Conservation (phyloP, 2,329 filamentous ascomycete genomes). For the Lachnum nothofagi region DNA sequence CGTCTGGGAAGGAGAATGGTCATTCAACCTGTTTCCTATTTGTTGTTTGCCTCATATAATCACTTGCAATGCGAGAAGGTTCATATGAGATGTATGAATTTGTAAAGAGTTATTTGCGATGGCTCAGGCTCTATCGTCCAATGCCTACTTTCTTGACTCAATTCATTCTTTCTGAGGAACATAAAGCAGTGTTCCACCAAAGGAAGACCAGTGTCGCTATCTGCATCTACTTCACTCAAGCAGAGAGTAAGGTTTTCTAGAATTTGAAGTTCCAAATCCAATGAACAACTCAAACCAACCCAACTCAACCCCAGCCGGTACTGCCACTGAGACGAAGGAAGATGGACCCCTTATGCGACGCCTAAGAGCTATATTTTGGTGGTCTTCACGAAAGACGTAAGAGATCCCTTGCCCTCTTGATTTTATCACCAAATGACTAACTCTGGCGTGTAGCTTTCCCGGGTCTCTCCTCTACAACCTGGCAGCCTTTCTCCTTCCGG, state of each 20-base stretch:
- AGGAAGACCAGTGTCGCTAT: neutral
- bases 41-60: no score
- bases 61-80: no score
- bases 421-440: neutral
- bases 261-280: no score
- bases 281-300: no score
- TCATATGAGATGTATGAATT: no score
- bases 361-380: neutral
- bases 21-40: no score
- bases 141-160: no score
- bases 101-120: no score
- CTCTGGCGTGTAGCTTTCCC: neutral
- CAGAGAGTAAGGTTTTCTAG: neutral
- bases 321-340: neutral
- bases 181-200: neutral
- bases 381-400: neutral
- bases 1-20: no score
- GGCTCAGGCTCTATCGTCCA: no score
- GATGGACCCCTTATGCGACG: neutral
- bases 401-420: neutral
- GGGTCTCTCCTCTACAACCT: conserved; percentile 48
- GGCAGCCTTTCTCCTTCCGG: conserved; percentile 58
- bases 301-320: no score
- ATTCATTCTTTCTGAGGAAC: neutral
- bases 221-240: no score